phyloP scores from a whole-genome alignment of 2,329 filamentous ascomycete genomes.

The Trichoderma endophyticum region DNA sequence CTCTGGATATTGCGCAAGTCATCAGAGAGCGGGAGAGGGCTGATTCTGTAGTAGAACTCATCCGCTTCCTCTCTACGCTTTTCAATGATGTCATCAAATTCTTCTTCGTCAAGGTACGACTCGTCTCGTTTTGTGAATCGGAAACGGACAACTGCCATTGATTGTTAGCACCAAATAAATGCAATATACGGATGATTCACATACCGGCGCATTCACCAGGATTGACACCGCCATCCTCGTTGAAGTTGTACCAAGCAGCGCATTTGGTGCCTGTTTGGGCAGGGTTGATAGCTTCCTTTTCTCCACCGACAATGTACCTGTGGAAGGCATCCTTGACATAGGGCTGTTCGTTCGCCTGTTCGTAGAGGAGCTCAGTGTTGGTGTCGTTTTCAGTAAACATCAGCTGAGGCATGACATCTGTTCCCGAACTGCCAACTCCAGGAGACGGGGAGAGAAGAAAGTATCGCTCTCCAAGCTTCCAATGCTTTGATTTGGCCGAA shows the following conservation, averaged over 20 bases:
- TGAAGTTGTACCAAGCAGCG: constrained; percentile 88
- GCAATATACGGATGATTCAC: background rate
- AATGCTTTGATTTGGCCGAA: constrained; percentile 72
- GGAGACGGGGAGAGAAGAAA: constrained; percentile 86
- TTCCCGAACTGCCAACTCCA: constrained; percentile 70
- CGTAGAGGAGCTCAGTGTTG: constrained; percentile 76
- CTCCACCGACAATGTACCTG: constrained; percentile 74
- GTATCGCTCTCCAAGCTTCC: constrained; percentile 77
- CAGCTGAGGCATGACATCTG: constrained; percentile 80
- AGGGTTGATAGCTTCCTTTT: constrained; percentile 81
- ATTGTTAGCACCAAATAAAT: constrained; percentile 8
- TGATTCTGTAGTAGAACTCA: constrained; percentile 92
- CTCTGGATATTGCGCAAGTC: constrained; percentile 93
- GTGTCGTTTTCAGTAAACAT: constrained; percentile 96
- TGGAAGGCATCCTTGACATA: constrained; percentile 98
- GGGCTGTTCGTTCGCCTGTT: constrained; percentile 70
- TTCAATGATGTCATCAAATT: constrained; percentile 88
- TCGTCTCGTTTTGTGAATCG: constrained; percentile 74
- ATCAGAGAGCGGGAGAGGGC: constrained; percentile 87
- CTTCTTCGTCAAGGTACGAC: constrained; percentile 83
- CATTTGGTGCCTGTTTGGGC: constrained; percentile 78
- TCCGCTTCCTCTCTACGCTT: constrained; percentile 84
- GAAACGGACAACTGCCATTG: constrained; percentile 73
- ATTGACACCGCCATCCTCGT: constrained; percentile 79
- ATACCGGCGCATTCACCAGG: constrained; percentile 88